Conservation (phyloP, 225 moss, liverwort and hornwort species). For the Neckera pumila region DNA sequence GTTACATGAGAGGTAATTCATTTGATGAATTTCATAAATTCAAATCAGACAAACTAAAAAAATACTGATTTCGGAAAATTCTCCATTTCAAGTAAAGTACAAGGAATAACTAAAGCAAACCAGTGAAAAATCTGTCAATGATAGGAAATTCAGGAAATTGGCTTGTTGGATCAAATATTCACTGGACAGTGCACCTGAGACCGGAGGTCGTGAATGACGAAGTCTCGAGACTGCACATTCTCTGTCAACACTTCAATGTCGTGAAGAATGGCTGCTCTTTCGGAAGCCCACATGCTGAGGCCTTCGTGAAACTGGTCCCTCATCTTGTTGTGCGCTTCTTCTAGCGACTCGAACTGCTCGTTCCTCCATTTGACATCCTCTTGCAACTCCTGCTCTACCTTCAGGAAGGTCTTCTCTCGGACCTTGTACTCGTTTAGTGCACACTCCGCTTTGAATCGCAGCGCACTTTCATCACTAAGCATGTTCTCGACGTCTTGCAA, state of each 20-base stretch:
- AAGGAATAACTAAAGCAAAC: background rate
- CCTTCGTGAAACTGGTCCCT: slow-evolving; percentile 45
- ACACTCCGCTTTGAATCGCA: slow-evolving; percentile 39
- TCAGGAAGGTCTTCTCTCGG: slow-evolving; percentile 44
- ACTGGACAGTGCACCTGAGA: slow-evolving; percentile 1
- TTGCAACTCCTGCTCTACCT: slow-evolving; percentile 51
- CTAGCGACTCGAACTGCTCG: slow-evolving; percentile 74
- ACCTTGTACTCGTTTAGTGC: slow-evolving; percentile 44
- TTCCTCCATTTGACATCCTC: slow-evolving; percentile 75
- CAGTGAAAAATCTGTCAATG: background rate
- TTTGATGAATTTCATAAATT: background rate
- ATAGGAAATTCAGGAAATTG: background rate
- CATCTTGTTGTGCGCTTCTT: slow-evolving; percentile 60
- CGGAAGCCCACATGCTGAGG: slow-evolving; percentile 36
- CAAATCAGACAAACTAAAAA: background rate
- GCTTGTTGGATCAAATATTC: background rate
- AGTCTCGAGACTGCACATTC: slow-evolving; percentile 47
- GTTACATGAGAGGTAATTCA: background rate
- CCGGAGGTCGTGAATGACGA: slow-evolving; percentile 29
- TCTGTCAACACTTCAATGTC: slow-evolving; percentile 51
- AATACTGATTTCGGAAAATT: background rate
- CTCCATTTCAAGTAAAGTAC: too few relatives aligned
- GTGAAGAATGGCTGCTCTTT: slow-evolving; percentile 37
- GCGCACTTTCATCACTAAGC: slow-evolving; percentile 33
- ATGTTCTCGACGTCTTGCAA: slow-evolving; percentile 41